Evolutionary conservation across 305 asterid species (phyloP), one percentile per base, ranked within the genome.

Genomic region (Striga hermonthica): DNA sequence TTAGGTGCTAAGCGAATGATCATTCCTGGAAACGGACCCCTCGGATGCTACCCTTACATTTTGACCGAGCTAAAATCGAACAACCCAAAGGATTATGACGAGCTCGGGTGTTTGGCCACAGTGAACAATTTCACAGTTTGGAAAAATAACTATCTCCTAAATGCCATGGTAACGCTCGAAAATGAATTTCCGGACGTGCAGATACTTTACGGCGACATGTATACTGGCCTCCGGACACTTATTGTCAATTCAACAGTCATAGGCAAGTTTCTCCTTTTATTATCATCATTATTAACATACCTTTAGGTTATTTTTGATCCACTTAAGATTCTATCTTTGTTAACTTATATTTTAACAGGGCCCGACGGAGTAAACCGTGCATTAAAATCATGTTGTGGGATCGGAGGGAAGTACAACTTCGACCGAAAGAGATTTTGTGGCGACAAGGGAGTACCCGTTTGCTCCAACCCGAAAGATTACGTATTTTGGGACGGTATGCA

Each of bases 11-110:
- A 9, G 4, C 50, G 62, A 52, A 0, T 54, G 16, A 3, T 53
- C 15, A 31, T 62, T 50, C 40, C 63, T 0, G 75, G 75, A 7
- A 71, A 13, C 10, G 43, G 15, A 34, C 69, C 69, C 8, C 31
- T 70, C 3, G 69, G 74, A 41, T 70, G 74, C 44, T 70, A 28
- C 39, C 74, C 74, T 0, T 70, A 56, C 13, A 56, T 56, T 12
- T 9, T 56, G n/a, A 56, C 60, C 0, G 60, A 39, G 4, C 60
- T 56, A 6, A 9, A 1, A 9, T 31, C 60, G 9, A 34, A n/a
- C 1, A 40, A 56, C 8, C 12, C 60, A 0, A 56, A 39, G 7
- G 60, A 40, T 0, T 56, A 56, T 14, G 60, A 56, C 12, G 60
- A 56, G 40, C 60, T 56, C 4, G 41, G 60, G 60, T 56, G 60